A percentile compares a stretch with the other conserved stretches of the same genome.
phyloP scores from a whole-genome alignment of 1,284 basidiomycete genomes.

The Tilletia caries region DNA sequence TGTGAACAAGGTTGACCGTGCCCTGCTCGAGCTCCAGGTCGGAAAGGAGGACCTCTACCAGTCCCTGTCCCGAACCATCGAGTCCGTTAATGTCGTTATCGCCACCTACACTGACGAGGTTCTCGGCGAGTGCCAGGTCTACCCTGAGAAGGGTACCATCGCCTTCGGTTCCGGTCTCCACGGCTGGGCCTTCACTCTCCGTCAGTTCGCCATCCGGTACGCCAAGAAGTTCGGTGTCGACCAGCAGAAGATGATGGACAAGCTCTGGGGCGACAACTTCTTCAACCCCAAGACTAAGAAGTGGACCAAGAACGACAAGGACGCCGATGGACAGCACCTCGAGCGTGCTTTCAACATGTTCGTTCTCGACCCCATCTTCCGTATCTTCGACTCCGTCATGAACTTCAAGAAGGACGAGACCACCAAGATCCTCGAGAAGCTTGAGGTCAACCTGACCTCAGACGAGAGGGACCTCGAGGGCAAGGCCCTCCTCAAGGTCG shows the following conservation, averaged over 20 bases:
- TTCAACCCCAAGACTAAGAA: constrained; percentile 98
- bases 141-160: constrained; percentile 96
- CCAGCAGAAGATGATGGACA: constrained; percentile 95
- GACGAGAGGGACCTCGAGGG: constrained; percentile 95
- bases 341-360: constrained; percentile 67
- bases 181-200: constrained; percentile 99
- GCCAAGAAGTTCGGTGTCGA: constrained; percentile 99
- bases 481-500: constrained; percentile 91
- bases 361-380: constrained; percentile 99
- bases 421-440: constrained; percentile 84
- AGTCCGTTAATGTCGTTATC: constrained; percentile 97
- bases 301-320: constrained; percentile 79
- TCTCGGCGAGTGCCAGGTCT: constrained; percentile 97
- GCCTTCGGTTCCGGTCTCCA: constrained; percentile 99
- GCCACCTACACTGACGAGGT: constrained; percentile 92
- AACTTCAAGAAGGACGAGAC: constrained; percentile 98
- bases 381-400: constrained; percentile 97
- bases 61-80: constrained; percentile 95
- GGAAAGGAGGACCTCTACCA: constrained; percentile 96
- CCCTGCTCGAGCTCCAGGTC: constrained; percentile 96
- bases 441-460: constrained; percentile 82
- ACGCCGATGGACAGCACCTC: constrained; percentile 79
- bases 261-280: constrained; percentile 99
- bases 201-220: constrained; percentile 92
- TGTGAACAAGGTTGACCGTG: constrained; percentile 99